Evolutionary conservation across 1,284 basidiomycete species (phyloP), one percentile per base, ranked within the genome.

Genomic region (Takashimella koratensis): DNA sequence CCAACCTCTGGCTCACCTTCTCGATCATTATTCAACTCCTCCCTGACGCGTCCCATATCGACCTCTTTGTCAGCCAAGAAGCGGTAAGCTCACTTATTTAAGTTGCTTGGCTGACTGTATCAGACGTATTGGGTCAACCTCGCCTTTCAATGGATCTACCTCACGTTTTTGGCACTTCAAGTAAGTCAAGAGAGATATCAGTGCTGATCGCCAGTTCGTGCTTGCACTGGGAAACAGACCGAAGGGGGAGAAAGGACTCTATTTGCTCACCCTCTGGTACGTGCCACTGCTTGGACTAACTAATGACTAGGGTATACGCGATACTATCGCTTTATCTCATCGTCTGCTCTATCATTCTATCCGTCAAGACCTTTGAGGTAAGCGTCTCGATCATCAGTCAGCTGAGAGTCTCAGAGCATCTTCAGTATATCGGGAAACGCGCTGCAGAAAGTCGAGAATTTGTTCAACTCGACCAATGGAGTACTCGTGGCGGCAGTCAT

Each of bases 1-100:
- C 91, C 63, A 97, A 96, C 67, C 79, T 96, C 36, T 97, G 91
- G 91, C 79, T 97, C 52, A 96, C 94, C 10, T 97, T 97, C 81
- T 87, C 86, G 54, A 95, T 97, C 77, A 92, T 97, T 74, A 92
- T 97, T 80, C 85, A 92, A 63, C 83, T 96, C 40, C 79, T 95
- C 16, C 90, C 90, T 1, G 67, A 73, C 23, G 58, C 63, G 0
- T 53, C 60, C 25, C 54, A 66, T 8, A 82, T 90, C 63, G 75
- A 82, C 49, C 78, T 90, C 49, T 93, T 92, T 59, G 87, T 86
- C 39, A 90, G 82, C 22, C 75, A 59, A 0, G 74, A 67, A 16
- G 66, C 88, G 22, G 88, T 90, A 68, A 57, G 86, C 59, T 4
- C 4, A n/a, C 16, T 25, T 56, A 69, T 10, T 58, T 22, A 20